Conservation (phyloP, 179 eudicot species). For the Corrigiola litoralis region DNA sequence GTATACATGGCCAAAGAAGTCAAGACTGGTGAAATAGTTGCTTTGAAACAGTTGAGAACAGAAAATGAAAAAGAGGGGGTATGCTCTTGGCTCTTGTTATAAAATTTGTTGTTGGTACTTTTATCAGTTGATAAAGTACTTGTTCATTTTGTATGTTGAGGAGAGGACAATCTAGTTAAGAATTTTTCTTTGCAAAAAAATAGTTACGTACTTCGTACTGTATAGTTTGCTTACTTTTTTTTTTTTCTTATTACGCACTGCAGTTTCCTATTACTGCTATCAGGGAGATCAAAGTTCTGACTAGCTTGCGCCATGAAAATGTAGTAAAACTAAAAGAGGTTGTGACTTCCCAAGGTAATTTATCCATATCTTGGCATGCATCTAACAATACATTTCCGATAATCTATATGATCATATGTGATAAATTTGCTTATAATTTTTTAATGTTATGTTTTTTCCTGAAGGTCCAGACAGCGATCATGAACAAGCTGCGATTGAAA, state of each 20-base stretch:
- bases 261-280: conserved; percentile 39
- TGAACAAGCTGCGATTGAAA: conserved; percentile 8
- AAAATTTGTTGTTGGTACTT: neutral
- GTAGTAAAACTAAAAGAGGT: conserved; percentile 29
- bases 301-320: conserved; percentile 30
- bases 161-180: neutral
- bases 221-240: neutral
- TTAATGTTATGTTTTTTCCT: neutral
- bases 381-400: neutral
- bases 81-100: conserved; percentile 6
- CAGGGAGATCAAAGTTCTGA: conserved; percentile 29
- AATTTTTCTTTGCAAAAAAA: neutral
- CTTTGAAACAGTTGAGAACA: conserved; percentile 26
- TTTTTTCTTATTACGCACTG: neutral
- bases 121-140: neutral
- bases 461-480: conserved; percentile 11
- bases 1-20: conserved; percentile 37
- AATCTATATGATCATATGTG: neutral
- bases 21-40: conserved; percentile 27
- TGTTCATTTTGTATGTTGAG: neutral
- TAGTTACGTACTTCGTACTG: neutral
- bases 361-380: neutral
- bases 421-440: neutral
- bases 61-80: conserved; percentile 34
- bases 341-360: conserved; percentile 36